Conservation (phyloP, 306 rosid genomes). For the Prunus armeniaca region DNA sequence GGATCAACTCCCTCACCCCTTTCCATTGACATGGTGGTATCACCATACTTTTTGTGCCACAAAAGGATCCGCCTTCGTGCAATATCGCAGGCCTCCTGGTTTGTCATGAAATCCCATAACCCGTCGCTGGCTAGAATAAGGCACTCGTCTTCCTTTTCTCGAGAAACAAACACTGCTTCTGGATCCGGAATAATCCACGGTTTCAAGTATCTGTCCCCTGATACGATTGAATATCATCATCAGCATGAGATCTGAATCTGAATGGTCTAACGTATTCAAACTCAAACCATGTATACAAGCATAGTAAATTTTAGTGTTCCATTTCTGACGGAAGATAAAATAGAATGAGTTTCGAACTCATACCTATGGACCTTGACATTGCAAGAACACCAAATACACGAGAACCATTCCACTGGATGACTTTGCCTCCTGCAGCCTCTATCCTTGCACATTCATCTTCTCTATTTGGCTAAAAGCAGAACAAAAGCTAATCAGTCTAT, state of each 20-base stretch:
- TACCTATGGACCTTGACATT: constrained; percentile 87
- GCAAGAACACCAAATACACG: constrained; percentile 85
- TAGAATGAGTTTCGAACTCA: background rate
- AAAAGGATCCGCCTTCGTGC: constrained; percentile 71
- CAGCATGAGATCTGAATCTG: background rate
- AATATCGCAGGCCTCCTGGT: constrained; percentile 76
- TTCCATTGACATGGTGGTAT: constrained; percentile 18
- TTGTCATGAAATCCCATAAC: constrained; percentile 79
- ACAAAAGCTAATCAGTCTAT: constrained; percentile 14
- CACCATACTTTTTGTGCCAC: constrained; percentile 70
- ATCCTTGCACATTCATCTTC: constrained; percentile 72
- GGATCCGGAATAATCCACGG: constrained; percentile 86
- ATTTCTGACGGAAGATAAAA: no score
- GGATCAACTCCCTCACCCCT: constrained; percentile 48
- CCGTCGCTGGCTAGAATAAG: constrained; percentile 80
- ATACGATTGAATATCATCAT: background rate
- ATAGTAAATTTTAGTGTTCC: no score
- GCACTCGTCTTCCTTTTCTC: constrained; percentile 70
- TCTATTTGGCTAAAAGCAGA: constrained; percentile 59
- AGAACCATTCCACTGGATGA: constrained; percentile 77
- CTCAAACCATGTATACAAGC: background rate
- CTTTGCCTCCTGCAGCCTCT: constrained; percentile 87
- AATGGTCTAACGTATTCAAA: background rate
- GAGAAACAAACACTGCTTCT: constrained; percentile 44
- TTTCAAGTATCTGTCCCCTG: constrained; percentile 77